Base-by-base conservation (phyloP, 169 alveolate species). In the Cryptosporidium sp. region DNA sequence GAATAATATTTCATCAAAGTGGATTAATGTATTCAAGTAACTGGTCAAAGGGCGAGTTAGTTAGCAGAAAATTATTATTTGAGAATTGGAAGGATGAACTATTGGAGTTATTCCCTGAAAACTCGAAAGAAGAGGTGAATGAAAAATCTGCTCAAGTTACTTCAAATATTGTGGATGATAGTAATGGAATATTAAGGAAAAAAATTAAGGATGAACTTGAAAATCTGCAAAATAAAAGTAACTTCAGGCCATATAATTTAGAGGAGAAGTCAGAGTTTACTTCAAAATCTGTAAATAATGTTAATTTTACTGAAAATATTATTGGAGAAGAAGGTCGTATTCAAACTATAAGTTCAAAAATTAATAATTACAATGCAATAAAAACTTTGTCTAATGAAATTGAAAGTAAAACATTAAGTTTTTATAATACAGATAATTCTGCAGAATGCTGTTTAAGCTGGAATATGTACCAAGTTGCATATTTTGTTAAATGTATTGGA, bases 381-480 rank as follows among this genome's bases (percentile, higher is more conserved):
- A 53, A 56, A 29, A 60, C 68, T 9, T 10, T 73, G n/a, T 73
- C 86, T 9, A 56, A 52, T n/a, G 70, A 73, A 23, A 73, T 73
- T 12, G 71, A 39, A 33, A 31, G 52, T 10, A 80, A 80, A 39
- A 14, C 71, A 80, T 29, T 44, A 65, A 80, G n/a, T 18, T 61
- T 12, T 44, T 61, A 61, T 80, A 62, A 33, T 51, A 23, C 45
- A 44, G 68, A 35, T 23, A 60, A 80, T 35, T 72, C 71, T 71
- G 94, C 94, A 29, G 93, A 92, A 53, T 85, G 65, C 69, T 87
- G 93, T 35, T 70, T 92, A 53, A 84, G 86, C 35, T 92, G 94
- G 94, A 75, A 84, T 58, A 91, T 92, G 18, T 87, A 69, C 84
- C 93, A 92, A 23, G 75, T 92, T 33, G 91, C 91, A 26, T 92